phyloP scores from a whole-genome alignment of 257 asterid species.

The Solanum chiquidenum region DNA sequence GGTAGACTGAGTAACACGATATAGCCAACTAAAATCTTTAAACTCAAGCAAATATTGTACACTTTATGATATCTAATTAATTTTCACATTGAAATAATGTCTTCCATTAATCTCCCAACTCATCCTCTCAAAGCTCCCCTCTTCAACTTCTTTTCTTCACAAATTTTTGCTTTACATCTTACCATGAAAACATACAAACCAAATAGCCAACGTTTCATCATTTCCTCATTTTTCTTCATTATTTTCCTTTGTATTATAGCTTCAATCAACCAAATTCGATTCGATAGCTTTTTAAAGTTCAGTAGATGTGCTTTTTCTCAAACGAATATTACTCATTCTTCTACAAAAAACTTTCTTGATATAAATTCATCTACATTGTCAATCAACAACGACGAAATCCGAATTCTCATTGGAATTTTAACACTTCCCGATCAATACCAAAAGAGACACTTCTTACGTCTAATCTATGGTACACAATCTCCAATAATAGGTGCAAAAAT shows the following conservation, averaged over 20 bases:
- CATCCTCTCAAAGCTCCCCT: neutral
- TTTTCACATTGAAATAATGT: neutral
- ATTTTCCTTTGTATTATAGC: slow-evolving; percentile 59
- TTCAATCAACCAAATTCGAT: slow-evolving; percentile 54
- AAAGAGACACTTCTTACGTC: slow-evolving; percentile 77
- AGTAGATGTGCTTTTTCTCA: slow-evolving; percentile 37
- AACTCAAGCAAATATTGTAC: slow-evolving; percentile 18
- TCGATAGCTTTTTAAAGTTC: slow-evolving; percentile 33
- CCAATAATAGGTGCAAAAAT: slow-evolving; percentile 32
- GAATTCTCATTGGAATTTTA: slow-evolving; percentile 60
- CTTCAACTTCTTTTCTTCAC: slow-evolving; percentile 6
- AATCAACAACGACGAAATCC: slow-evolving; percentile 20
- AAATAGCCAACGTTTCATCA: slow-evolving; percentile 35
- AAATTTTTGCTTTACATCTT: neutral
- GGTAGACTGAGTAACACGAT: slow-evolving; percentile 21
- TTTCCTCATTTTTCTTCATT: slow-evolving; percentile 47
- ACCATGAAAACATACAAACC: slow-evolving; percentile 34
- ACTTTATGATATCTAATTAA: slow-evolving; percentile 11
- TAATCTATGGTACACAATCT: slow-evolving; percentile 71
- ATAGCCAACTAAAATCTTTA: slow-evolving; percentile 37
- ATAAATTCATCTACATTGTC: slow-evolving; percentile 8
- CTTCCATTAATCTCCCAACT: neutral
- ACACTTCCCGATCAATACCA: slow-evolving; percentile 90
- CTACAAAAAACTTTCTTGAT: neutral
- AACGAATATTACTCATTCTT: neutral